A percentile compares a stretch with the other conserved stretches of the same genome.
These are phyloP conservation scores for Triticum aestivum DNA, from an alignment of 176 grass and related monocot genomes.

Conservation along the genomic window IWGSC_CS_RefSeq_v2.1 NC_057810.1:689593203-689593702, in stretches of 20 bases:
- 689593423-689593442: neutral
- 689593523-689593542: neutral
- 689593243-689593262: neutral
- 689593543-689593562: too few species aligned
- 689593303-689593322: conserved; percentile 35
- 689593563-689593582: too few species aligned
- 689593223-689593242: neutral
- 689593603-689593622: too few species aligned
- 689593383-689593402: neutral
- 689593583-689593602: too few species aligned
- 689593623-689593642: too few species aligned
- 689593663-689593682: too few species aligned
- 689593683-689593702: too few species aligned
- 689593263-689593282: conserved; percentile 26
- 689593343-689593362: conserved; percentile 18
- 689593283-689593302: conserved; percentile 17
- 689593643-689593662: too few species aligned
- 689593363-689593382: neutral
- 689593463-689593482: neutral
- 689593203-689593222: neutral
- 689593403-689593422: neutral
- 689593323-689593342: neutral
- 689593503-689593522: neutral
- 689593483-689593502: neutral
- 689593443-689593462: neutral